Base-by-base conservation (phyloP, 805 yeast genomes). In the Pichia exigua region DNA sequence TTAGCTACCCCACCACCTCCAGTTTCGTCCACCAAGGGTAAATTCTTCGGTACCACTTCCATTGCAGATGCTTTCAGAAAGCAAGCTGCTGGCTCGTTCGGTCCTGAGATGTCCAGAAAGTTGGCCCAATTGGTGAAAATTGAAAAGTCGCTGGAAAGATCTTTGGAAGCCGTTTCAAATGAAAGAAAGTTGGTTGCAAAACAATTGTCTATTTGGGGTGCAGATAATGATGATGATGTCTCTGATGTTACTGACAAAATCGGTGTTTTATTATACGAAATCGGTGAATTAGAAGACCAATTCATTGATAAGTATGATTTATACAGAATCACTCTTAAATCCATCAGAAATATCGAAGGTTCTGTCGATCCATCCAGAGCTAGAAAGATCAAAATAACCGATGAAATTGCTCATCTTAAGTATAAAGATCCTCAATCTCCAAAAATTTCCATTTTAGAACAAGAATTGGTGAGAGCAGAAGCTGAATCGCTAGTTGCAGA, bases 401-500 rank as follows among this genome's bases (percentile, higher is more conserved):
- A 92, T 72, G 91, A 91, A 76, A 92, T 92, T 74, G 98, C 98
- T 57, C 89, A 88, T 74, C 82, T 92, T 74, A 94, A 94, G 77
- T 94, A 94, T 80, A 92, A 92, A 80, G 98, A 92, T 73, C 98
- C 99, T 58, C 89, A 87, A 74, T 89, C 97, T 50, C 95, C 97
- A 70, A 92, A 92, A 79, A 87, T 92, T 60, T 83, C 87, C 59
- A 92, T 91, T 50, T 82, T 92, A 71, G 99, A 92, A 79, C 98
- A 94, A 77, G 98, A 94, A 75, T 81, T 94, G 69, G 98, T 94
- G 61, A 85, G 99, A 74, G 97, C 98, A 48, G 99, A 92, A 78
- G 98, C 98, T 60, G 98, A 94, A 76, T 89, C 97, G 48, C 82
- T 92, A 63, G 99, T 92, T 64, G 99, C 99, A 54, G 99, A 92